Percentiles rank a stretch among this genome's conserved stretches.
phyloP scores from a whole-genome alignment of 2,329 filamentous ascomycete species.

The Alternaria solani region DNA sequence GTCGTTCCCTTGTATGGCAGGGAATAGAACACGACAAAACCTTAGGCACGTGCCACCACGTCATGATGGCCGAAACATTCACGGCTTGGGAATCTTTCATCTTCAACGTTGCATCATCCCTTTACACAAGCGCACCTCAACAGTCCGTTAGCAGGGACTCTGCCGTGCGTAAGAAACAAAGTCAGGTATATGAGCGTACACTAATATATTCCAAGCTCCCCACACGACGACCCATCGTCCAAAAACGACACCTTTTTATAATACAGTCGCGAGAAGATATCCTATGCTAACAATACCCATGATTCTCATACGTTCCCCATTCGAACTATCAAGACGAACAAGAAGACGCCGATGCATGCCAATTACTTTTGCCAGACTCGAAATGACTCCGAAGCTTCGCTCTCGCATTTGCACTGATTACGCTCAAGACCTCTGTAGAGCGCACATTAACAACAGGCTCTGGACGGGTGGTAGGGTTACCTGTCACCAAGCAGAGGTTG shows the following conservation, averaged over 20 bases:
- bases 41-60: background rate
- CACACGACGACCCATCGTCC: background rate
- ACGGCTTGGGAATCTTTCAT: background rate
- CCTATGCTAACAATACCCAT: conserved; percentile 6
- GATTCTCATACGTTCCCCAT: conserved; percentile 4
- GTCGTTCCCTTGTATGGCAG: no score
- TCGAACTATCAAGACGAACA: background rate
- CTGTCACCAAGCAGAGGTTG: conserved; percentile 41
- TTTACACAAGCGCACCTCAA: background rate
- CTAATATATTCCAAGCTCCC: background rate
- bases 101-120: background rate
- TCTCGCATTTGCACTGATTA: conserved; percentile 7
- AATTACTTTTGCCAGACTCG: conserved; percentile 4
- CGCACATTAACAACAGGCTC: conserved; percentile 6
- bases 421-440: conserved; percentile 10
- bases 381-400: conserved; percentile 1
- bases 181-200: background rate
- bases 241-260: background rate
- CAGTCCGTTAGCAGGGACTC: background rate
- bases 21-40: background rate
- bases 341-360: conserved; percentile 2
- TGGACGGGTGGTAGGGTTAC: background rate
- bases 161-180: background rate
- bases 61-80: background rate
- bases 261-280: background rate